Evolutionary conservation across 495 filamentous ascomycete genomes (phyloP).

Genomic region (Achaetomiella virescens): DNA sequence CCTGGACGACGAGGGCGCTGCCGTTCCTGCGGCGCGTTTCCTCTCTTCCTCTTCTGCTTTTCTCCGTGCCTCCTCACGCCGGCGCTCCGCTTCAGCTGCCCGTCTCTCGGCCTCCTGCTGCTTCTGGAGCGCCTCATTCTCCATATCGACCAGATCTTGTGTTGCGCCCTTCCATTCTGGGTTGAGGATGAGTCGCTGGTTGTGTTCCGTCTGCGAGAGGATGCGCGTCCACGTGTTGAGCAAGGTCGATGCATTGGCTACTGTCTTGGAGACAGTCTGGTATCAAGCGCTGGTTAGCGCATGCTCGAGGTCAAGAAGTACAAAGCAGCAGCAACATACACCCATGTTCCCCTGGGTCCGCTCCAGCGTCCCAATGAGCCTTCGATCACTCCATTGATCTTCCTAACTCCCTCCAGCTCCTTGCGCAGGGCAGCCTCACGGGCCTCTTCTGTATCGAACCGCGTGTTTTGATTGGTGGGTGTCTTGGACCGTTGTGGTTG

Average conservation of each 20-base stretch:
- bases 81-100: conserved; percentile 65
- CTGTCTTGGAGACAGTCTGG: conserved; percentile 79
- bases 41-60: conserved; percentile 70
- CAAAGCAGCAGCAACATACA: conserved; percentile 38
- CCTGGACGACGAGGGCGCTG: conserved; percentile 22
- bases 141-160: conserved; percentile 74
- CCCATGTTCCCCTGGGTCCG: conserved; percentile 87
- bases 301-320: background rate
- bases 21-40: conserved; percentile 43
- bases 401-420: conserved; percentile 75
- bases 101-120: conserved; percentile 70
- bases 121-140: conserved; percentile 64
- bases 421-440: conserved; percentile 66
- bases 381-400: conserved; percentile 83
- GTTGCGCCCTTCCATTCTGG: conserved; percentile 83
- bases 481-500: conserved; percentile 33
- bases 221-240: conserved; percentile 95
- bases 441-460: conserved; percentile 60
- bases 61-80: conserved; percentile 62
- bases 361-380: conserved; percentile 70
- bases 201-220: conserved; percentile 93
- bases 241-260: conserved; percentile 83
- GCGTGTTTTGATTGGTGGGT: conserved; percentile 47
- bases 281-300: background rate
- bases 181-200: conserved; percentile 84